Percentiles rank a stretch among this genome's conserved stretches.
phyloP scores from a whole-genome alignment of 495 filamentous ascomycete species.

The Hypoxylon intermedium region DNA sequence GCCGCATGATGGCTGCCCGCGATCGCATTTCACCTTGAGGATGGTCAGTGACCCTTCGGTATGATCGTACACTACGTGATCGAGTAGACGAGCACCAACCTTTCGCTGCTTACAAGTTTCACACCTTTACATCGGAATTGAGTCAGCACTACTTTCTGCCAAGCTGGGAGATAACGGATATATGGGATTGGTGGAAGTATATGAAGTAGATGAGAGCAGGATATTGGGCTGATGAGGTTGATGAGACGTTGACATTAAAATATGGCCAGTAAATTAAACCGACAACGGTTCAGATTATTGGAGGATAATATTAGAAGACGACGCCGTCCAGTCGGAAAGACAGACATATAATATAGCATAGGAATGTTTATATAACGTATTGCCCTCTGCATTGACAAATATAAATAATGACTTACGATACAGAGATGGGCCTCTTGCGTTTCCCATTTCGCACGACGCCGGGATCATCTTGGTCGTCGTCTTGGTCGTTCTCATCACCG shows the following conservation, averaged over 20 bases:
- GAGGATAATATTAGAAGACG: not conserved
- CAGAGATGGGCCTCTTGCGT: slow-evolving; percentile 65
- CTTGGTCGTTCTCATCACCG: slow-evolving; percentile 47
- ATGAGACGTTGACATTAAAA: not conserved
- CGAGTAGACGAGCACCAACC: slow-evolving; percentile 48
- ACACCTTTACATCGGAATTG: slow-evolving; percentile 58
- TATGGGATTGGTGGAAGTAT: slow-evolving; percentile 1
- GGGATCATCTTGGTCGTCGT: slow-evolving; percentile 49
- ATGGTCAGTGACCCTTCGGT: slow-evolving; percentile 17
- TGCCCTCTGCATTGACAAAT: too few species aligned
- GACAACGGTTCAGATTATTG: not conserved
- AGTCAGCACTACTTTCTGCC: slow-evolving; percentile 30
- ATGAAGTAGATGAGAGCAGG: not conserved
- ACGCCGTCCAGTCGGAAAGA: not conserved
- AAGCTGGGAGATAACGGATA: not conserved
- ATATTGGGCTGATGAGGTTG: not conserved
- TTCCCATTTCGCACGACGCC: slow-evolving; percentile 51
- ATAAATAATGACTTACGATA: slow-evolving; percentile 54
- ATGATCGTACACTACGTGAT: not conserved
- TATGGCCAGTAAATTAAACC: not conserved
- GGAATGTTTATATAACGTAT: not conserved
- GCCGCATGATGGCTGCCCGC: slow-evolving; percentile 82
- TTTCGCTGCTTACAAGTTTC: slow-evolving; percentile 86
- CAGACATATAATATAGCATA: not conserved
- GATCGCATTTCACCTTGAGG: slow-evolving; percentile 77